Conservation (phyloP, 192 early-diverging fungal species). For the Coemansia sp. region DNA sequence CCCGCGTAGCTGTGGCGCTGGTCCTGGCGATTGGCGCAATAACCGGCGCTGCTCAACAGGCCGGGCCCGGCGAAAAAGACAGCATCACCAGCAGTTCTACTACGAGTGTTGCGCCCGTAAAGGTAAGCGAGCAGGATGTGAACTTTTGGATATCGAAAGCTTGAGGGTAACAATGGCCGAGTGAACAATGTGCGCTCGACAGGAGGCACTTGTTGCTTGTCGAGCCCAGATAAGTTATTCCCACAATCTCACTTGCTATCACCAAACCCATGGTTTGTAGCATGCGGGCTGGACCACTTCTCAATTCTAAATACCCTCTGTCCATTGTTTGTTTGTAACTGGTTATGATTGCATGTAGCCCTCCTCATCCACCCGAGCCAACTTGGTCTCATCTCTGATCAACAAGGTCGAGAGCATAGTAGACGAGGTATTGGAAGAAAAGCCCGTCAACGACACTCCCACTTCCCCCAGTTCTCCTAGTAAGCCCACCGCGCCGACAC, state of each 20-base stretch:
- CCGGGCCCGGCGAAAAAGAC: neutral
- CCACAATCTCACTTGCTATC: neutral
- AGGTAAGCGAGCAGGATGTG: neutral
- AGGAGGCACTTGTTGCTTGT: neutral
- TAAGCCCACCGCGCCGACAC: neutral
- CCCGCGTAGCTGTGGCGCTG: constrained; percentile 39
- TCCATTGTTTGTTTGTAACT: neutral
- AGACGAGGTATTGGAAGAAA: neutral
- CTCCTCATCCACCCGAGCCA: neutral
- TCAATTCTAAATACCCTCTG: neutral
- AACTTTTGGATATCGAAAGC: neutral
- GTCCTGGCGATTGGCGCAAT: constrained; percentile 22
- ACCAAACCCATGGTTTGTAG: neutral
- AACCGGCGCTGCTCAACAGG: constrained; percentile 8
- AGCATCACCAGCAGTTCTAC: neutral
- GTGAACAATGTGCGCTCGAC: neutral
- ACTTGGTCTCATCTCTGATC: neutral
- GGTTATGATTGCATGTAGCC: neutral
- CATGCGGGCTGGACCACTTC: neutral
- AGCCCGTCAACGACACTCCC: neutral
- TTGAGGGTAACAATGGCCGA: neutral
- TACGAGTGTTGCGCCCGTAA: neutral
- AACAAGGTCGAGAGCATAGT: neutral
- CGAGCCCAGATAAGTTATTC: neutral
- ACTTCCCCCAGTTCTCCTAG: neutral